phyloP scores from a whole-genome alignment of 345 rosid genomes.

The Physaria fendleri region DNA sequence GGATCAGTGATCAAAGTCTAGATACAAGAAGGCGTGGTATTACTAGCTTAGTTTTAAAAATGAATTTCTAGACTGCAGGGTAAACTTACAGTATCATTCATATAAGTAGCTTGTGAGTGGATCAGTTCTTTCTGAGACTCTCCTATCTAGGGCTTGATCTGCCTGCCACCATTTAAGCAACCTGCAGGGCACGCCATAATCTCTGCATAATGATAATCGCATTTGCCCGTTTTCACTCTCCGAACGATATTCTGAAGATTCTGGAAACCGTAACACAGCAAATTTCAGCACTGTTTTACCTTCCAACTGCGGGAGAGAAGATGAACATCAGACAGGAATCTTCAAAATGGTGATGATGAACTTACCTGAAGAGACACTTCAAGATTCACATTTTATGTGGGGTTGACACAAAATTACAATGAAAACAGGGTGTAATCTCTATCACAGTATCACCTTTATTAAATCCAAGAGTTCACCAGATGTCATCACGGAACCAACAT shows the following conservation, averaged over 20 bases:
- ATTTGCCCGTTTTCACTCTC: conserved; percentile 62
- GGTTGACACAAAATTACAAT: not conserved
- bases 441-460: conserved; percentile 50
- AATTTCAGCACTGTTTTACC: conserved; percentile 68
- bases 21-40: too few species aligned
- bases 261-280: conserved; percentile 86
- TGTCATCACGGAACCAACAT: conserved; percentile 93
- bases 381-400: not conserved
- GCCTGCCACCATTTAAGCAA: too few species aligned
- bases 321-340: conserved; percentile 3
- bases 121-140: too few species aligned
- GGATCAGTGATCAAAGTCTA: too few species aligned
- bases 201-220: conserved; percentile 93
- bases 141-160: too few species aligned
- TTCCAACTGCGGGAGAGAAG: conserved; percentile 47
- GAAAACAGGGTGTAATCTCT: conserved; percentile 47
- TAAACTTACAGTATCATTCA: too few species aligned
- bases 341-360: not conserved
- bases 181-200: conserved; percentile 99
- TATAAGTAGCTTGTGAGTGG: too few species aligned
- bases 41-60: too few species aligned
- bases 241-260: conserved; percentile 90
- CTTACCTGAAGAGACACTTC: conserved; percentile 80
- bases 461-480: conserved; percentile 83
- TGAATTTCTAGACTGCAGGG: too few species aligned